A percentile compares a stretch with the other conserved stretches of the same genome.
Evolutionary conservation across 2,329 filamentous ascomycete species (phyloP).

Genomic region (Ophiosphaerella herpotricha): DNA sequence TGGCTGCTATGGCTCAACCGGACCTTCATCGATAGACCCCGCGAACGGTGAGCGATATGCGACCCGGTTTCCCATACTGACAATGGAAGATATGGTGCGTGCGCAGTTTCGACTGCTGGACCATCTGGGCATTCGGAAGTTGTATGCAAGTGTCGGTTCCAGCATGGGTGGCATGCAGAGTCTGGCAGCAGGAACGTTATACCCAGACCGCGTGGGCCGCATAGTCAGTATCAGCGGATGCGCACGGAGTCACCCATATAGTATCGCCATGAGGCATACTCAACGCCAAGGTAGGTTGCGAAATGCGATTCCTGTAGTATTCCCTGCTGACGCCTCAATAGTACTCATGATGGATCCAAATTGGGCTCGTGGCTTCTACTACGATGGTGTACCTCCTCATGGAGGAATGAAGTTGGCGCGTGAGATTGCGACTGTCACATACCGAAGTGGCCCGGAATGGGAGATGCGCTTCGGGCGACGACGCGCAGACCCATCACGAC

Average conservation of each 20-base stretch:
- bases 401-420: conserved; percentile 97
- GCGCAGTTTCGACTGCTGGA: conserved; percentile 92
- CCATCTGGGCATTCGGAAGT: conserved; percentile 71
- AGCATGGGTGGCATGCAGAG: conserved; percentile 99
- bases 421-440: conserved; percentile 97
- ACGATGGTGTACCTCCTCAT: conserved; percentile 81
- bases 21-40: conserved; percentile 85
- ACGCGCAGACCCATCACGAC: conserved; percentile 81
- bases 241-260: conserved; percentile 93
- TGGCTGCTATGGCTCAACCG: conserved; percentile 94
- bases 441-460: conserved; percentile 96
- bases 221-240: conserved; percentile 92
- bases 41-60: conserved; percentile 87
- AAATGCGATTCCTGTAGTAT: background rate
- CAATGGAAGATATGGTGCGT: conserved; percentile 96
- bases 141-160: conserved; percentile 91
- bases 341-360: conserved; percentile 99
- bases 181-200: conserved; percentile 81
- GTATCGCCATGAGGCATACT: conserved; percentile 97
- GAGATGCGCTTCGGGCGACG: conserved; percentile 89
- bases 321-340: conserved; percentile 21
- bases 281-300: conserved; percentile 71
- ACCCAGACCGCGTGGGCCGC: conserved; percentile 78
- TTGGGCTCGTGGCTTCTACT: conserved; percentile 94
- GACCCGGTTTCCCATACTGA: conserved; percentile 92